These are phyloP conservation scores for Penicillium crystallinum DNA, from an alignment of 495 filamentous ascomycete species.

Conservation along the genomic window DNA sequence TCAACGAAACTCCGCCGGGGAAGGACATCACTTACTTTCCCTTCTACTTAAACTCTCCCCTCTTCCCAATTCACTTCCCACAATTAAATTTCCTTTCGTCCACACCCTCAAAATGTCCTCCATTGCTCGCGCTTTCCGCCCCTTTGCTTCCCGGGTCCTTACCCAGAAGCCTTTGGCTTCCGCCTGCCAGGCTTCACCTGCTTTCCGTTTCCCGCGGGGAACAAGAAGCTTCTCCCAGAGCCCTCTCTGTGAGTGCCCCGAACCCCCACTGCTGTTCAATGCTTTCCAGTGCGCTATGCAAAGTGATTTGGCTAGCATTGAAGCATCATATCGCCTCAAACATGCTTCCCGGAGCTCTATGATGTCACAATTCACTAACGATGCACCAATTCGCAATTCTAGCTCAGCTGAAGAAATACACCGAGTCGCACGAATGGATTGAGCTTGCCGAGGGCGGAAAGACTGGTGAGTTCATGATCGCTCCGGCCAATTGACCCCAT, in stretches of 20 bases:
- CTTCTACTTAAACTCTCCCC: conserved; percentile 26
- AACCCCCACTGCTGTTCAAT: conserved; percentile 9
- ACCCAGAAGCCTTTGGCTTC: conserved; percentile 39
- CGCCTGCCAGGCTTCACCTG: conserved; percentile 35
- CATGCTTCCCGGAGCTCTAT: conserved; percentile 4
- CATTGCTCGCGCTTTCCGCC: conserved; percentile 37
- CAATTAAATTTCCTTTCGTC: conserved; percentile 14
- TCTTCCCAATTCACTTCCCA: conserved; percentile 19
- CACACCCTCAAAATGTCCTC: conserved; percentile 33
- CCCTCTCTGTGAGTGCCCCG: conserved; percentile 36
- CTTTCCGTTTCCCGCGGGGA: conserved; percentile 49
- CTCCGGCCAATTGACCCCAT: not conserved
- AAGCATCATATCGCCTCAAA: not conserved
- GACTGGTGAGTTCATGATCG: conserved; percentile 27
- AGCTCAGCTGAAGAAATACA: conserved; percentile 77
- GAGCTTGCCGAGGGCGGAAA: conserved; percentile 72
- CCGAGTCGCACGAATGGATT: conserved; percentile 97
- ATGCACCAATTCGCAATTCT: conserved; percentile 11
- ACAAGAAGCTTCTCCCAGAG: conserved; percentile 46
- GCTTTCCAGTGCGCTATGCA: not conserved
- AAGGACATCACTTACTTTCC: conserved; percentile 20
- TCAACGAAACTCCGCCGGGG: conserved; percentile 21
- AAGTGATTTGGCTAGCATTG: not conserved
- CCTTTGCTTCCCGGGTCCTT: conserved; percentile 39
- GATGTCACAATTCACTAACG: conserved; percentile 19